A percentile compares a stretch with the other conserved stretches of the same genome.
Evolutionary conservation across 108 stramenopile species (phyloP).

Genomic region (Hondaea fermentalgiana): DNA sequence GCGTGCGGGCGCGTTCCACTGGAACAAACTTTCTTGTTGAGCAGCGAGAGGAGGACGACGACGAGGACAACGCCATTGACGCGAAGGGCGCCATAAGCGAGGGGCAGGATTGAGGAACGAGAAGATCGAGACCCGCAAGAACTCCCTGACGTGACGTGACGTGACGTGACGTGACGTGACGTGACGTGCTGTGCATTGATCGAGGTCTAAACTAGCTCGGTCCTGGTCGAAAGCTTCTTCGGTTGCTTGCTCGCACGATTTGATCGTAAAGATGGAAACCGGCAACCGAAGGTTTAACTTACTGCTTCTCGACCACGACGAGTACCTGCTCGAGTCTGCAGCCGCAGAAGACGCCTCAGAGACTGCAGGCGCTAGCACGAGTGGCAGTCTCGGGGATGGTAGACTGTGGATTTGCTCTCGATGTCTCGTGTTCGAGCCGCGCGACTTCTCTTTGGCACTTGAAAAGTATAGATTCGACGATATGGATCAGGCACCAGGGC

Average conservation of each 20-base stretch:
- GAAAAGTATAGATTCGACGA: conserved; percentile 38
- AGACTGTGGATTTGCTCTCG: conserved; percentile 46
- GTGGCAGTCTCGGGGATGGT: conserved; percentile 26
- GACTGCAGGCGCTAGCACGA: neutral
- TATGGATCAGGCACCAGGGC: neutral
- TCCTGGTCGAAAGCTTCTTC: neutral
- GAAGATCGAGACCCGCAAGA: no score
- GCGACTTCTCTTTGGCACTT: conserved; percentile 29
- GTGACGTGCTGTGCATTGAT: neutral
- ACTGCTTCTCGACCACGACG: conserved; percentile 46
- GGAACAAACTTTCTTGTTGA: no score
- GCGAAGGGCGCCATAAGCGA: no score
- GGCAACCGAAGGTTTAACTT: conserved; percentile 39
- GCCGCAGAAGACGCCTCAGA: neutral
- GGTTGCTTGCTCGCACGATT: neutral
- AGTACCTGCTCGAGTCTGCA: conserved; percentile 30
- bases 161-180: no score
- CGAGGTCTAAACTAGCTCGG: neutral
- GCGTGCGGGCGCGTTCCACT: no score
- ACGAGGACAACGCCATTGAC: no score
- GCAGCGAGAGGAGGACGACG: no score
- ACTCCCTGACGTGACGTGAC: no score
- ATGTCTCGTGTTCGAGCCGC: conserved; percentile 46
- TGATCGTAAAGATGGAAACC: neutral
- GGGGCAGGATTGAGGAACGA: no score